phyloP scores from a whole-genome alignment of 306 rosid species.

The Ochetophila trinervis region DNA sequence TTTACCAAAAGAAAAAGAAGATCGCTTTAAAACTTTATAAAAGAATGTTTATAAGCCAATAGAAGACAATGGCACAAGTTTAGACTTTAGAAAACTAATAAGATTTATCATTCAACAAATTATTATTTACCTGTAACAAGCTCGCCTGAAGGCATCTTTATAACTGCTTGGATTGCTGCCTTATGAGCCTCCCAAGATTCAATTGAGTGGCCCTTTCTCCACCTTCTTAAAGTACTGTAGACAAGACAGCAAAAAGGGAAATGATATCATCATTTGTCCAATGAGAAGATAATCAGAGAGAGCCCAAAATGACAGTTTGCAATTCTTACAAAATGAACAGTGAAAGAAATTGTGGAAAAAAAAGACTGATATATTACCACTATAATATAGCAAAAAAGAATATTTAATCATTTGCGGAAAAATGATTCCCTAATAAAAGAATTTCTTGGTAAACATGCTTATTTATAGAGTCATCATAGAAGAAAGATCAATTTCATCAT shows the following conservation, averaged over 20 bases:
- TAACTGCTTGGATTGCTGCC: slow-evolving; percentile 73
- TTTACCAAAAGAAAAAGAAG: too few relatives aligned
- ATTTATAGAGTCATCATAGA: neutral
- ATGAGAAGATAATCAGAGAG: neutral
- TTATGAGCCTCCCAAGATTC: slow-evolving; percentile 93
- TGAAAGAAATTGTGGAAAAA: neutral
- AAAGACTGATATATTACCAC: neutral
- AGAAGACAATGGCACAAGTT: neutral
- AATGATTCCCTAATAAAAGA: neutral
- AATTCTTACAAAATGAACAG: too few relatives aligned
- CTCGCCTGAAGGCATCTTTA: slow-evolving; percentile 85
- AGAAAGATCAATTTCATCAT: neutral
- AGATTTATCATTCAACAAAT: slow-evolving; percentile 13
- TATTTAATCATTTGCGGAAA: neutral
- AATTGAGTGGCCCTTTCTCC: slow-evolving; percentile 67
- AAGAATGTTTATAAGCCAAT: neutral
- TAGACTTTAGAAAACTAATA: neutral
- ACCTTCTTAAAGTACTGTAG: slow-evolving; percentile 69
- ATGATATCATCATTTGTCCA: neutral
- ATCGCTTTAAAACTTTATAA: too few relatives aligned
- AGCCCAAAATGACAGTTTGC: neutral
- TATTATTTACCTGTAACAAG: slow-evolving; percentile 66
- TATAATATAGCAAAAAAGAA: neutral
- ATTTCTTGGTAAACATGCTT: neutral
- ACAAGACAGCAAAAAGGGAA: slow-evolving; percentile 17